phyloP scores from a whole-genome alignment of 2,329 filamentous ascomycete species.

The Stagonosporopsis vannaccii region DNA sequence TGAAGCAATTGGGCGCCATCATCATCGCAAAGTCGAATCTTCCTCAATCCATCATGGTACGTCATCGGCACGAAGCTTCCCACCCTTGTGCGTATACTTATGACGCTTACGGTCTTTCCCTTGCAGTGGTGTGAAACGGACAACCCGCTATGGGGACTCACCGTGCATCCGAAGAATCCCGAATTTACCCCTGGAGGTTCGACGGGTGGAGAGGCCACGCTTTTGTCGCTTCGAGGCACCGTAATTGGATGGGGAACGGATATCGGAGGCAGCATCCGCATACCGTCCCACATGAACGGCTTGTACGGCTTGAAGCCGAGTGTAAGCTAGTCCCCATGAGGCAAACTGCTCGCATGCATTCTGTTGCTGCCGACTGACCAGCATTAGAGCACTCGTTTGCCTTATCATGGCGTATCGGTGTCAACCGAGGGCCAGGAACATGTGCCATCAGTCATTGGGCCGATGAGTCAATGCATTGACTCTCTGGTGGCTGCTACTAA shows the following conservation, averaged over 20 bases:
- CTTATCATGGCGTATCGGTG: constrained; percentile 66
- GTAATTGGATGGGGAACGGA: constrained; percentile 67
- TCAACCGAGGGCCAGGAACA: constrained; percentile 71
- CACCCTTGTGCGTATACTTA: constrained; percentile 41
- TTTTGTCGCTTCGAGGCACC: constrained; percentile 62
- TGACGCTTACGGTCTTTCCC: constrained; percentile 48
- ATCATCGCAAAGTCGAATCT: constrained; percentile 61
- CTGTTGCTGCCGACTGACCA: neutral
- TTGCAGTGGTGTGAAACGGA: constrained; percentile 66
- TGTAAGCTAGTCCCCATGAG: constrained; percentile 25
- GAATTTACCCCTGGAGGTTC: constrained; percentile 63
- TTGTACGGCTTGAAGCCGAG: constrained; percentile 64
- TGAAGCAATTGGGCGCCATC: constrained; percentile 61
- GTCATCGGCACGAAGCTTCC: constrained; percentile 20
- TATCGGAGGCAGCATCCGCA: constrained; percentile 64
- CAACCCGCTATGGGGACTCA: constrained; percentile 68
- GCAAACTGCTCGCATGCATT: constrained; percentile 3
- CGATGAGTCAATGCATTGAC: constrained; percentile 61
- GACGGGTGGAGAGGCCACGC: constrained; percentile 66
- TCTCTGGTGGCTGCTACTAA: constrained; percentile 61
- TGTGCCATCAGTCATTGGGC: constrained; percentile 68
- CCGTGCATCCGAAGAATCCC: constrained; percentile 64
- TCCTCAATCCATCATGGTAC: constrained; percentile 64
- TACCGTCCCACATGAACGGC: constrained; percentile 67
- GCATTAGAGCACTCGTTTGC: constrained; percentile 61